Evolutionary conservation across 2,329 filamentous ascomycete genomes (phyloP).

Genomic region (Chaetomiaceae sp.): DNA sequence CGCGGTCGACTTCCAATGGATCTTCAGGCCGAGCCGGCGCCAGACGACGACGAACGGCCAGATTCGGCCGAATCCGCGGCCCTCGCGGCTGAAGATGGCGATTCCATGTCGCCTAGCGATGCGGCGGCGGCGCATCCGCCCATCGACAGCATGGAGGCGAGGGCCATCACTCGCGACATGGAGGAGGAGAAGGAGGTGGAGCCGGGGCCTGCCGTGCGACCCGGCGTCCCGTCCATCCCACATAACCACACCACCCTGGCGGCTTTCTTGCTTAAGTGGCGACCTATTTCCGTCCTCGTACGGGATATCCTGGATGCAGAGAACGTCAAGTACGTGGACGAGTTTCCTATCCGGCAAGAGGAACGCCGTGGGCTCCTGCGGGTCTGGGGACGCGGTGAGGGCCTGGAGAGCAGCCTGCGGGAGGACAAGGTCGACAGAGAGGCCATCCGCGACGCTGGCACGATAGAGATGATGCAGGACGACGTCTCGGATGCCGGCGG

Average conservation of each 20-base stretch:
- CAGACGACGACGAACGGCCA: constrained; percentile 19
- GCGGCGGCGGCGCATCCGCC: constrained; percentile 12
- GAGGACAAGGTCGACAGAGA: constrained; percentile 34
- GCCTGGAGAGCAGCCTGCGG: constrained; percentile 50
- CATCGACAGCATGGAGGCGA: constrained; percentile 26
- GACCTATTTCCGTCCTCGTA: constrained; percentile 60
- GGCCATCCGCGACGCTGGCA: constrained; percentile 31
- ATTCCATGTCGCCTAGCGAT: constrained; percentile 28
- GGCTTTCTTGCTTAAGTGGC: constrained; percentile 70
- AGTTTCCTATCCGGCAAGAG: constrained; percentile 73
- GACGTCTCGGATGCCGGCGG: constrained; percentile 46
- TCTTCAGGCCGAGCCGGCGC: constrained; percentile 24
- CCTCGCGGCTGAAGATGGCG: constrained; percentile 16
- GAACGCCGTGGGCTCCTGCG: constrained; percentile 66
- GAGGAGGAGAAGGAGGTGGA: constrained; percentile 47
- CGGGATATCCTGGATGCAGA: constrained; percentile 41
- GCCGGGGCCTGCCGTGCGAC: constrained; percentile 45
- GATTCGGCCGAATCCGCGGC: constrained; percentile 16
- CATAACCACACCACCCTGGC: constrained; percentile 87
- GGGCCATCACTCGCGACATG: constrained; percentile 30
- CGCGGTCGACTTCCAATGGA: constrained; percentile 13
- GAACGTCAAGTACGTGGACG: constrained; percentile 51
- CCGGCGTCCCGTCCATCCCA: constrained; percentile 65
- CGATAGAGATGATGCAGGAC: constrained; percentile 32
- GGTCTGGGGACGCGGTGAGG: constrained; percentile 74